Base-by-base conservation (phyloP, 441 rosid genomes). In the Euphorbia celastroides region DNA sequence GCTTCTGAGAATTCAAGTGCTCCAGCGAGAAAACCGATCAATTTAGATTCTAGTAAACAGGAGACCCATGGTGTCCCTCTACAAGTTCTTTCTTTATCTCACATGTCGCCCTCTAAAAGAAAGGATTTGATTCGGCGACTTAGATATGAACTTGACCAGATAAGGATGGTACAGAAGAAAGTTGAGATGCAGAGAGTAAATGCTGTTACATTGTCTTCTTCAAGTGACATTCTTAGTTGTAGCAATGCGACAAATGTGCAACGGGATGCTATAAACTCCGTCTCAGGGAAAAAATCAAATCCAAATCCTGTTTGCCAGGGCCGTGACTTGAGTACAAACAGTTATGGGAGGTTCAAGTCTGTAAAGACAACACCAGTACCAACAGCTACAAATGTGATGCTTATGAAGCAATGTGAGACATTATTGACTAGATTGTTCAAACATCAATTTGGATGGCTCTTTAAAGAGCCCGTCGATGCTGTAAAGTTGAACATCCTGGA, bases 401-500 rank as follows among this genome's bases (percentile, higher is more conserved):
- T 80, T 73, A 82, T 90, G 96, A 85, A 89, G 77, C 91, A 85
- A 57, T 93, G 96, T 68, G 90, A 82, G 71, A 62, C 75, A 30
- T 72, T 93, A 77, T 80, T 89, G 63, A 77, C 57, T 46, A 79
- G 82, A 13, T 57, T 90, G 75, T 84, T 85, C 88, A 67, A 77
- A 9, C 97, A 90, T 78, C 82, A 81, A 50, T 74, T 27, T 64
- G 89, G 81, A 60, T 86, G 83, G 87, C 75, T 87, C 41, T 90
- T 89, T 74, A 89, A 79, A 32, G 67, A 56, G 65, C 96, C 97
- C 2, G 96, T 90, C 62, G 95, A 93, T 75, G 80, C 83, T 30
- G 92, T 83, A 64, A 64, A 77, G 82, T 75, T 86, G 79, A 87
- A 90, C 66, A 86, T 93, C 72, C 98, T 95, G 1, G 98, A 93